Evolutionary conservation across 371 early-diverging fungal species (phyloP), one percentile per base, ranked within the genome.

Genomic region (Mucor mucedo): DNA sequence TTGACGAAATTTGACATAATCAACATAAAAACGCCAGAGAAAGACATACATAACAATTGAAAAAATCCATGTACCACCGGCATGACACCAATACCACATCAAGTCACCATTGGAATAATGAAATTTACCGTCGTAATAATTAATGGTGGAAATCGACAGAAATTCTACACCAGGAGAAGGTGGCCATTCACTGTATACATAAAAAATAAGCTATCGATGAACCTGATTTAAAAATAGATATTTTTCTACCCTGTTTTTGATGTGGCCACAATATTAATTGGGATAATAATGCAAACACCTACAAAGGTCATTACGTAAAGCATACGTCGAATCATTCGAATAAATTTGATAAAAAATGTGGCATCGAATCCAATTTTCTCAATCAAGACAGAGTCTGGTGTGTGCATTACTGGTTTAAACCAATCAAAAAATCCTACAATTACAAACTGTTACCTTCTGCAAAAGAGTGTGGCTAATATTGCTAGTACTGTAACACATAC

Each of bases 301-400:
- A 92, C 50, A 32, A 83, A 52, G 3, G 84, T 78, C 70, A 88
- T 79, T 32, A 72, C 69, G n/a, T 80, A 73, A 48, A 93, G 79
- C 50, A 90, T 71, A 27, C 71, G 55, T 53, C 84, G 80, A 50
- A 84, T 80, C 74, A 90, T 80, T 30, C 87, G 83, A 44, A 92
- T 56, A 64, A 92, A 93, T 6, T 90, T 84, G 50, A 94, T 79
- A 62, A 92, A 91, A 39, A 93, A 71, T 28, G 92, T 89, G 16
- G 92, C 89, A 62, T 94, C 94, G 42, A 89, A 74, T 32, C 92
- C 94, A 8, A 93, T 86, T 58, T 85, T 87, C 27, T 79, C 74
- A n/a, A 91, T 73, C 3, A 89, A 68, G 9, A 79, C 81, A 52
- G 72, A 65, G 35, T 92, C 90, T 42, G 87, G 78, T n/a, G 85